phyloP scores from a whole-genome alignment of 495 filamentous ascomycete species.

The Pyrenula massariospora region DNA sequence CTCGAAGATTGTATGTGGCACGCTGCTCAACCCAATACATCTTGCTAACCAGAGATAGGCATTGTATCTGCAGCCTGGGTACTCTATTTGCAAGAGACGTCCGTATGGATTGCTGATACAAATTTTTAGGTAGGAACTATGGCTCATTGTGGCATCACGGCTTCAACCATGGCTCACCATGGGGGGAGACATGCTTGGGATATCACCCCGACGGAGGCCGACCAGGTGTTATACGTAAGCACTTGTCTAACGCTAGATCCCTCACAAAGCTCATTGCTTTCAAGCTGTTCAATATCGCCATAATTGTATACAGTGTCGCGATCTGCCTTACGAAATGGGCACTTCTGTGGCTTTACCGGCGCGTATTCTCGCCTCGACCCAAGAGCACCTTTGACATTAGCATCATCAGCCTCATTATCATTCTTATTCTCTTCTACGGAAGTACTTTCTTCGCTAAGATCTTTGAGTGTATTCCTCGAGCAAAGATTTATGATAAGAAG shows the following conservation, averaged over 20 bases:
- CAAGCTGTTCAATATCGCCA: constrained; percentile 22
- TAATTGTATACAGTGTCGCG: constrained; percentile 21
- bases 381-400: constrained; percentile 16
- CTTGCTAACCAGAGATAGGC: constrained; percentile 4
- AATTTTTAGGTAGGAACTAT: constrained; percentile 3
- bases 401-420: constrained; percentile 18
- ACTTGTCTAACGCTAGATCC: too few relatives aligned
- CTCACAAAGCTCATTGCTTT: too few relatives aligned
- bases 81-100: too few relatives aligned
- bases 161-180: constrained; percentile 15
- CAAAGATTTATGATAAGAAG: constrained; percentile 17
- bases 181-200: constrained; percentile 23
- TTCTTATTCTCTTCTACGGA: constrained; percentile 21
- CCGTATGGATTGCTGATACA: neutral
- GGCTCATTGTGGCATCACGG: constrained; percentile 8
- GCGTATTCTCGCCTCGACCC: constrained; percentile 21
- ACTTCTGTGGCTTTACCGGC: constrained; percentile 25
- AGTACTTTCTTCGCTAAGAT: constrained; percentile 21
- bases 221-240: constrained; percentile 13
- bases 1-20: constrained; percentile 22
- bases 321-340: constrained; percentile 26
- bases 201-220: constrained; percentile 10
- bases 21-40: too few relatives aligned
- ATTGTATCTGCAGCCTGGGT: constrained; percentile 10
- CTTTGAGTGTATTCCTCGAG: constrained; percentile 19